Evolutionary conservation across 768 basidiomycete genomes (phyloP), one percentile per base, ranked within the genome.

Genomic region (Boletales sp.): DNA sequence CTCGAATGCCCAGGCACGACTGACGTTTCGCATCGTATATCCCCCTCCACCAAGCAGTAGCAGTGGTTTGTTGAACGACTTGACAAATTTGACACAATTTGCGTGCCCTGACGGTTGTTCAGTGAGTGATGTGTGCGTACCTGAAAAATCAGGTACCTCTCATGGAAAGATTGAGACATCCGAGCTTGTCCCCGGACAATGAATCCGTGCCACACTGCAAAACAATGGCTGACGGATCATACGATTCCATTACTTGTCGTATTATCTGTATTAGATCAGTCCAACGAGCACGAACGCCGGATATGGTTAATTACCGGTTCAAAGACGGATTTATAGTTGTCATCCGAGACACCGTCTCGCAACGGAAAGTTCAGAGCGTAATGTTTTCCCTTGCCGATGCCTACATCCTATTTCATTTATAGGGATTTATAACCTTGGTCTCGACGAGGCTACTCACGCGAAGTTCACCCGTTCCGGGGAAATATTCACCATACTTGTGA

Each of bases 401-500:
- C 94, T 38, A 88, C 83, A 63, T 98, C 95, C 90, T 93, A 60
- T 47, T 35, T 25, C 28, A 43, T 44, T 46, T 44, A 53, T 51
- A 56, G 25, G 45, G 51, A 47, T 18, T 51, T 46, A 39, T 32
- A 50, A 17, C 15, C 11, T 12, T 32, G 9, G 31, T 25, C 41
- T 31, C 46, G 39, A 46, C 30, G 41, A 50, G 46, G 17, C 28
- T 31, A 65, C 83, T 57, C 63, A 91, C 91, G 57, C 94, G 80
- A 36, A 96, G 75, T 69, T 96, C 94, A n/a, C 96, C 96, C 7
- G 96, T 99, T 37, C 96, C 96, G 25, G 96, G 96, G 70, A 99
- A 99, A 70, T 89, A 99, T 69, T 99, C 96, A 32, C 96, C 96
- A 57, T 97, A 99, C 69, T 98, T 97, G 67, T 99, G 96, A 71